phyloP scores from a whole-genome alignment of 257 asterid species.

The Gardenia jasminoides region DNA sequence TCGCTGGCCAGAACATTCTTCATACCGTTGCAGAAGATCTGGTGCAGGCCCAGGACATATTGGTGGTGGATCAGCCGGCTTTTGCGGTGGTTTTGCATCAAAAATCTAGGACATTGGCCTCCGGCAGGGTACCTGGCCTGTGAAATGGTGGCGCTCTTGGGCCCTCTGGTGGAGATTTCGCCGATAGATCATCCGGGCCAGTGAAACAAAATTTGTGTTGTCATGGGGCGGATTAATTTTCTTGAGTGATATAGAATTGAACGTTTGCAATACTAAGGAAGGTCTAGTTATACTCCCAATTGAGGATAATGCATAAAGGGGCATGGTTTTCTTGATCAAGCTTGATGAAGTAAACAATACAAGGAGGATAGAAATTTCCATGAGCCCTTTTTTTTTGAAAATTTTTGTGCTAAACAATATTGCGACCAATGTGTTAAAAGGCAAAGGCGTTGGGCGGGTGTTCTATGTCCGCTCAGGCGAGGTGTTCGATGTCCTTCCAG shows the following conservation, averaged over 20 bases:
- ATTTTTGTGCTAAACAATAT: no score
- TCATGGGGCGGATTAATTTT: neutral
- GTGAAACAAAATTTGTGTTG: conserved; percentile 7
- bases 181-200: conserved; percentile 36
- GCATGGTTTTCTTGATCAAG: conserved; percentile 30
- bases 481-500: no score
- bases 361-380: no score
- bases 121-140: conserved; percentile 33
- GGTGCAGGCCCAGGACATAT: conserved; percentile 33
- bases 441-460: no score
- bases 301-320: conserved; percentile 18
- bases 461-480: no score
- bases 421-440: no score
- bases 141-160: conserved; percentile 35
- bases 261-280: neutral
- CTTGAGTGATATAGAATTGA: conserved; percentile 3
- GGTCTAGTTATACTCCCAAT: neutral
- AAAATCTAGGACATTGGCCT: conserved; percentile 46
- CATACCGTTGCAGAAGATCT: no score
- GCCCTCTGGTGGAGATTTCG: conserved; percentile 44
- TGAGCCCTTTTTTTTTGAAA: no score
- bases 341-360: no score
- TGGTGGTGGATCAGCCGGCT: conserved; percentile 50
- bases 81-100: conserved; percentile 54
- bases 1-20: no score